Evolutionary conservation across 2,329 filamentous ascomycete genomes (phyloP).

Genomic region (Didymella pinodella): DNA sequence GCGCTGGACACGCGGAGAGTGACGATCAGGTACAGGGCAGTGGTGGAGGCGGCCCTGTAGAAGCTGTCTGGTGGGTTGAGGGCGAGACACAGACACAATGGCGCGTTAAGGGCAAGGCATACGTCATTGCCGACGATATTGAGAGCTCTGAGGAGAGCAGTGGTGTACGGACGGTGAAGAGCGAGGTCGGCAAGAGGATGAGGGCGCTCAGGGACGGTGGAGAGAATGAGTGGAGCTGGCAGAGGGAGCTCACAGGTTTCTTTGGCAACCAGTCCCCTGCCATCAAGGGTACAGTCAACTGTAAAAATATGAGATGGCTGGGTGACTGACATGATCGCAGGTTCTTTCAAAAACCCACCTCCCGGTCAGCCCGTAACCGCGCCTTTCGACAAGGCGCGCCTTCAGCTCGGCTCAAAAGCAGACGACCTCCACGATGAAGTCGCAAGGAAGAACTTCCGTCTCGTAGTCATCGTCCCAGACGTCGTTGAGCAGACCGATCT

Average conservation of each 20-base stretch:
- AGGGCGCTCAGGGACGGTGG: slow-evolving; percentile 57
- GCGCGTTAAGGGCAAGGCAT: slow-evolving; percentile 80
- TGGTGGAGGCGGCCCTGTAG: slow-evolving; percentile 74
- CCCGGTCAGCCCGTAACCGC: slow-evolving; percentile 57
- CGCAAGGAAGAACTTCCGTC: slow-evolving; percentile 79
- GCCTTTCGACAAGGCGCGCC: slow-evolving; percentile 55
- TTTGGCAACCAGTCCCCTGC: slow-evolving; percentile 87
- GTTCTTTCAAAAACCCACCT: slow-evolving; percentile 68
- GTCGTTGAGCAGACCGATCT: slow-evolving; percentile 80
- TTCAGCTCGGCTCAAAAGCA: slow-evolving; percentile 68
- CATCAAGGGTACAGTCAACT: slow-evolving; percentile 69
- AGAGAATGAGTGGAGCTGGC: slow-evolving; percentile 74
- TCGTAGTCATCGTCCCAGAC: slow-evolving; percentile 84
- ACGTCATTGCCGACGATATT: slow-evolving; percentile 75
- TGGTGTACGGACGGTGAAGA: slow-evolving; percentile 66
- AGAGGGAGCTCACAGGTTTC: slow-evolving; percentile 79
- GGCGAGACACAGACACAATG: slow-evolving; percentile 78
- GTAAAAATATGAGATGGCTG: not conserved
- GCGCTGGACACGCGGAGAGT: slow-evolving; percentile 56
- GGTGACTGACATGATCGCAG: slow-evolving; percentile 47
- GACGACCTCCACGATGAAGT: slow-evolving; percentile 73
- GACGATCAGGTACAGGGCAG: slow-evolving; percentile 57
- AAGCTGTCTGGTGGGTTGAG: slow-evolving; percentile 83
- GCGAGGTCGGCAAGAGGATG: slow-evolving; percentile 70
- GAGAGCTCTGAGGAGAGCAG: slow-evolving; percentile 62